A percentile compares a stretch with the other conserved stretches of the same genome.
phyloP scores from a whole-genome alignment of 1,284 basidiomycete species.

The Boletellus deceptivus region DNA sequence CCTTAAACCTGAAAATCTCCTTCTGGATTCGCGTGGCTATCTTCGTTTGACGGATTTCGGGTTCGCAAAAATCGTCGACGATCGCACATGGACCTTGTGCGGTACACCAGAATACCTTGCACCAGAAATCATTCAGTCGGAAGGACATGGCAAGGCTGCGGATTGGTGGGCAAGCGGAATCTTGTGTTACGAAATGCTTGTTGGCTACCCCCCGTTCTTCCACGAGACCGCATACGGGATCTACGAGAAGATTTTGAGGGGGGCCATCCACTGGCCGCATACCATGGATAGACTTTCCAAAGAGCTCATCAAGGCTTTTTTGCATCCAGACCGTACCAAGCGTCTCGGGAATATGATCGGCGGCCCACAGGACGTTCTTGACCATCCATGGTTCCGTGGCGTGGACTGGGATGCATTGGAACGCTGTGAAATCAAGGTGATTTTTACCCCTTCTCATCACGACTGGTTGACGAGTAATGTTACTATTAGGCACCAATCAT shows the following conservation, averaged over 20 bases:
- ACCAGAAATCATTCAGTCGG: slow-evolving; percentile 93
- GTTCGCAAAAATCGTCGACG: slow-evolving; percentile 97
- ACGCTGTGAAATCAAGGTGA: slow-evolving; percentile 72
- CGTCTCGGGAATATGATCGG: slow-evolving; percentile 95
- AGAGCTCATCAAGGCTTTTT: slow-evolving; percentile 79
- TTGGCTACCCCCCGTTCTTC: slow-evolving; percentile 92
- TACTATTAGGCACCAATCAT: slow-evolving; percentile 71
- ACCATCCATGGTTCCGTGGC: slow-evolving; percentile 94
- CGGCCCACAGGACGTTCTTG: slow-evolving; percentile 87
- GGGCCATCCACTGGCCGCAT: slow-evolving; percentile 91
- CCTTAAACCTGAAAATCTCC: slow-evolving; percentile 96
- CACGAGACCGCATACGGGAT: slow-evolving; percentile 93
- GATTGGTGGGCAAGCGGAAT: slow-evolving; percentile 99
- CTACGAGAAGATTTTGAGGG: slow-evolving; percentile 91
- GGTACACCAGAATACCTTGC: slow-evolving; percentile 97
- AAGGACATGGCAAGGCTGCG: slow-evolving; percentile 97
- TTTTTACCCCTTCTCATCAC: slow-evolving; percentile 15
- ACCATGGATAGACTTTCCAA: slow-evolving; percentile 80
- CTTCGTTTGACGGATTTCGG: slow-evolving; percentile 98
- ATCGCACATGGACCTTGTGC: slow-evolving; percentile 99
- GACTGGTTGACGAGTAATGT: slow-evolving; percentile 12
- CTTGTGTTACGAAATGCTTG: slow-evolving; percentile 96
- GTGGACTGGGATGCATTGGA: slow-evolving; percentile 87
- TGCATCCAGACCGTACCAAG: slow-evolving; percentile 91
- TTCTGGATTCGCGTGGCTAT: slow-evolving; percentile 93